phyloP scores from a whole-genome alignment of 352 stramenopile species.

The Globisporangium splendens region DNA sequence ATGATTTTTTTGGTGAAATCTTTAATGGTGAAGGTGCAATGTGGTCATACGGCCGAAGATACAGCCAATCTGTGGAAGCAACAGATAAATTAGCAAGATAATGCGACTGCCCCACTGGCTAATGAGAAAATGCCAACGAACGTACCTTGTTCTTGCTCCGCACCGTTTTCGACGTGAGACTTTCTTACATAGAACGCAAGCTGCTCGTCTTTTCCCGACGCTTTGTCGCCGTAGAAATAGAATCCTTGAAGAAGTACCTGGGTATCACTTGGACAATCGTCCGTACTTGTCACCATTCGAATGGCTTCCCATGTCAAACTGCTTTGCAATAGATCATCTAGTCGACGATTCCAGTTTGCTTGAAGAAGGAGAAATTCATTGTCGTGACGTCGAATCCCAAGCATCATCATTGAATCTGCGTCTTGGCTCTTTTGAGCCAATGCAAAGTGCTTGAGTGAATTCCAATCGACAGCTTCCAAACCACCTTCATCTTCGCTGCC shows the following conservation, averaged over 20 bases:
- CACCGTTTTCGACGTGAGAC: background rate
- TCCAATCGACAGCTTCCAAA: conserved; percentile 58
- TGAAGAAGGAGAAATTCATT: conserved; percentile 26
- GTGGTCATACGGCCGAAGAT: conserved; percentile 35
- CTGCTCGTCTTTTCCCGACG: conserved; percentile 12
- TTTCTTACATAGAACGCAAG: conserved; percentile 12
- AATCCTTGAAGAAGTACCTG: conserved; percentile 2
- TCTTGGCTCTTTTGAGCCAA: conserved; percentile 7
- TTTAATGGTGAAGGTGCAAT: conserved; percentile 20
- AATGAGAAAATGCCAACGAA: background rate
- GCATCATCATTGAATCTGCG: conserved; percentile 16
- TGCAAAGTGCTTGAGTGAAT: conserved; percentile 26
- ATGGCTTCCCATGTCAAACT: conserved; percentile 20
- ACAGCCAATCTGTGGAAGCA: conserved; percentile 32
- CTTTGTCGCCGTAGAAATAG: conserved; percentile 15
- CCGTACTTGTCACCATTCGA: conserved; percentile 1
- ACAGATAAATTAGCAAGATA: background rate
- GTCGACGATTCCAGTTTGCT: conserved; percentile 9
- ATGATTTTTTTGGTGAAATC: background rate
- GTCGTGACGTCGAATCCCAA: conserved; percentile 30
- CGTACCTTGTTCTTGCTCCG: conserved; percentile 7
- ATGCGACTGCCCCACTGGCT: background rate
- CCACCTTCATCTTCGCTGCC: conserved; percentile 27
- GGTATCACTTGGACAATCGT: background rate
- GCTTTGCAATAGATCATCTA: conserved; percentile 11